Base-by-base conservation (phyloP, 306 rosid species). In the Aeschynomene evenia region DNA sequence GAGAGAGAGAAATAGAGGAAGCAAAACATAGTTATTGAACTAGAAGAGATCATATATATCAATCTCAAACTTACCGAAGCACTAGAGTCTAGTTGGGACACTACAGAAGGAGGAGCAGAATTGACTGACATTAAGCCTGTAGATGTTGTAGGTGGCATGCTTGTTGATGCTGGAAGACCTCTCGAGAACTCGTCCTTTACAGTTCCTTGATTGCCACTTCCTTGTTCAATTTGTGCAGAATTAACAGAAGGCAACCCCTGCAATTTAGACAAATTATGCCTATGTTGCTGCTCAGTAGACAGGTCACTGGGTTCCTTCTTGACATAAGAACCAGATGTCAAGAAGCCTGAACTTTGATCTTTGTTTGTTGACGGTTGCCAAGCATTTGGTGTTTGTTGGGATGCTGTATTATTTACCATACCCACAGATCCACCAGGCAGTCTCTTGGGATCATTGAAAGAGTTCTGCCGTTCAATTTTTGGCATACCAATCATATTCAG, bases 261-360 rank as follows among this genome's bases (percentile, higher is more conserved):
- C 48, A 82, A 63, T 75, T 78, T 82, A 56, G 91, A 62, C 31
- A 79, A 64, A 58, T 72, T 77, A 49, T 79, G 76, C 79, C 85
- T 92, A 49, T 80, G 86, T 68, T 85, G 91, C 82, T 81, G 90
- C 87, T 89, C 96, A 36, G 81, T 63, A 79, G 80, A 78, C 74
- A 82, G 87, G 66, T 88, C 91, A 69, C 37, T 36, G 5, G 81
- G 87, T 80, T 93, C 96, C 78, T 84, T 88, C 77, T 88, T 88
- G 16, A 85, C 83, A 75, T 79, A 86, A 55, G 79, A 43, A 68
- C 50, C 73, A 36, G 91, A 85, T 63, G 91, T 77, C 68, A 78
- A 72, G 19, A 70, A 50, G 63, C 88, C 81, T 0, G 77, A 54
- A 78, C 15, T 84, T 53, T 87, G 91, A 68, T 91, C 98, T 72